Evolutionary conservation across 345 rosid genomes (phyloP).

Genomic region (Dovyalis caffra): DNA sequence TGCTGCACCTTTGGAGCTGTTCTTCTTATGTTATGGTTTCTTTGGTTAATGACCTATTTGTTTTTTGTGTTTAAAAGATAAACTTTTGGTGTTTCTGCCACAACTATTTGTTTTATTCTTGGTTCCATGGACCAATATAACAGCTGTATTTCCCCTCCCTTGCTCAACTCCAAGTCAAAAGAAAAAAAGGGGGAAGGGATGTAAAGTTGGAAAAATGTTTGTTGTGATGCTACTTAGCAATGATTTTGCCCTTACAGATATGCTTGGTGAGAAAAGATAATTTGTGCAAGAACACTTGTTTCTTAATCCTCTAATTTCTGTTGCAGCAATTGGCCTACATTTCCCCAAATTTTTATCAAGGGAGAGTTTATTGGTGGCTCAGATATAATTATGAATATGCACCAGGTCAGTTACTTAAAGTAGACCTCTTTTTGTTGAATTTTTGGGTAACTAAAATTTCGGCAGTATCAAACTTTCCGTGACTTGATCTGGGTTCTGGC

Average conservation of each 20-base stretch:
- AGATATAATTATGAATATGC: slow-evolving; percentile 85
- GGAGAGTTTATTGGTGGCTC: slow-evolving; percentile 97
- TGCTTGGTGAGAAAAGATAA: not conserved
- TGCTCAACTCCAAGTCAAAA: too few relatives aligned
- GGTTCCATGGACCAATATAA: too few relatives aligned
- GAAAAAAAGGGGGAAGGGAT: not conserved
- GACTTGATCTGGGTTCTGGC: slow-evolving; percentile 5
- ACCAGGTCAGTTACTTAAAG: slow-evolving; percentile 53
- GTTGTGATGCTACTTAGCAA: not conserved
- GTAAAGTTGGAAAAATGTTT: not conserved
- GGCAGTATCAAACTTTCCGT: not conserved
- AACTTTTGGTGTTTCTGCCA: not conserved
- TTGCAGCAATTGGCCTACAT: slow-evolving; percentile 93
- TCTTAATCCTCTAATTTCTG: not conserved
- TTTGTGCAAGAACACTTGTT: not conserved
- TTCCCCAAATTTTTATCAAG: slow-evolving; percentile 88
- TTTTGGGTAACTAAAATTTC: not conserved
- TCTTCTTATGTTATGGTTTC: not conserved
- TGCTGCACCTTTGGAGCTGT: not conserved
- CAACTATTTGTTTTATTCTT: not conserved
- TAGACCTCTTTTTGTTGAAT: not conserved
- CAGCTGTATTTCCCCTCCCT: too few relatives aligned
- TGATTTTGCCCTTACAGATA: not conserved
- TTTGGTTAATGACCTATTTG: not conserved
- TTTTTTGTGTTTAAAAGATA: not conserved